Percentiles rank a stretch among this genome's conserved stretches.
These are phyloP conservation scores for Psilocybe cyanescens DNA, from an alignment of 768 basidiomycete species.

Conservation along the genomic window DNA sequence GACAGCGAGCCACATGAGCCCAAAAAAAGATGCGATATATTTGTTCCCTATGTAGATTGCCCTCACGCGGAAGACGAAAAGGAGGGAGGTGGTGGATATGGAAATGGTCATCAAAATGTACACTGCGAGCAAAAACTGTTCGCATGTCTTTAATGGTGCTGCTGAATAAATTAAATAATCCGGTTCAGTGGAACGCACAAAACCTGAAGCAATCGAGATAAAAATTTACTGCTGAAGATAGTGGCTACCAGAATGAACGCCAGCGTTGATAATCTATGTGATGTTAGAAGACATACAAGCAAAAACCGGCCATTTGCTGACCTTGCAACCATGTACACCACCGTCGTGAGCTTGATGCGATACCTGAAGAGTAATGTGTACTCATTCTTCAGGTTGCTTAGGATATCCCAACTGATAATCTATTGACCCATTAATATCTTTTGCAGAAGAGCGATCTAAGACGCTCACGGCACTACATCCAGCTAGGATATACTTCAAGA, in stretches of 20 bases:
- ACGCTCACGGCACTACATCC: not conserved
- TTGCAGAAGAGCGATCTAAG: no score
- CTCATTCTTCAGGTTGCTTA: conserved; percentile 3
- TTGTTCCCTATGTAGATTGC: not conserved
- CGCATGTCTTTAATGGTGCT: not conserved
- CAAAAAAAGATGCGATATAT: conserved; percentile 5
- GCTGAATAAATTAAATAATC: not conserved
- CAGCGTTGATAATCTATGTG: not conserved
- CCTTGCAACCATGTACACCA: conserved; percentile 14
- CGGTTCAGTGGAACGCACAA: no score
- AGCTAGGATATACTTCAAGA: conserved; percentile 26
- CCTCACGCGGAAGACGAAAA: no score
- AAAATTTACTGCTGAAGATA: conserved; percentile 1
- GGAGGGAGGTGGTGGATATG: no score
- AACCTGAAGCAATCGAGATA: no score
- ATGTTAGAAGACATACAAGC: not conserved
- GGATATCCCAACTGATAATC: conserved; percentile 16
- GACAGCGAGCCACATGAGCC: conserved; percentile 2
- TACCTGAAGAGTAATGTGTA: not conserved
- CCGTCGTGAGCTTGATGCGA: not conserved
- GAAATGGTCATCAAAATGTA: conserved; percentile 2
- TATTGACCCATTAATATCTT: not conserved
- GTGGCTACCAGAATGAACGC: not conserved
- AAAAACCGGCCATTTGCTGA: not conserved
- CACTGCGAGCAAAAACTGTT: not conserved